Percentiles rank a stretch among this genome's conserved stretches.
phyloP scores from a whole-genome alignment of 371 early-diverging fungal genomes.

The Lichtheimia corymbifera region DNA sequence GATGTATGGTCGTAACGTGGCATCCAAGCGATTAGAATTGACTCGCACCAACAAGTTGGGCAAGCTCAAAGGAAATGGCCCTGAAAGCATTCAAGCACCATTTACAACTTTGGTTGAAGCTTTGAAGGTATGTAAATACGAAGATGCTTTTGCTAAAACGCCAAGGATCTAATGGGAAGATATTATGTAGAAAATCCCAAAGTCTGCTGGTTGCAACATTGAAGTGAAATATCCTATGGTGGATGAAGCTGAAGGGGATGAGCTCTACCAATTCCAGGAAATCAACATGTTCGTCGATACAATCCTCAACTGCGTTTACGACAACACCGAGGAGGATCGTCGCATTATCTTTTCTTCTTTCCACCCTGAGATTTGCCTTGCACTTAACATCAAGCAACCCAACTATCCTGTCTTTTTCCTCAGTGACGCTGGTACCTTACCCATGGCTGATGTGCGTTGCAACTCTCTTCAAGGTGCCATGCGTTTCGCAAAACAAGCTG shows the following conservation, averaged over 20 bases:
- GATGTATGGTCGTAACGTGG: constrained; percentile 14
- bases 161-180: neutral
- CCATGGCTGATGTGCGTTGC: constrained; percentile 79
- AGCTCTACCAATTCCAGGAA: constrained; percentile 67
- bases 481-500: constrained; percentile 73
- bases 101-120: constrained; percentile 85
- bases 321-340: constrained; percentile 64
- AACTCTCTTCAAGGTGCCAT: constrained; percentile 85
- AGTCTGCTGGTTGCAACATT: constrained; percentile 87
- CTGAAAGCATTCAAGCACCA: constrained; percentile 75
- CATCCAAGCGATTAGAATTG: constrained; percentile 28
- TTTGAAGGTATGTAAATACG: constrained; percentile 53
- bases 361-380: constrained; percentile 87
- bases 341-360: constrained; percentile 91
- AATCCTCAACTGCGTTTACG: constrained; percentile 77
- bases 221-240: constrained; percentile 96
- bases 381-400: constrained; percentile 82
- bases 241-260: constrained; percentile 83
- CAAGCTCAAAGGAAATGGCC: constrained; percentile 69
- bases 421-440: constrained; percentile 80
- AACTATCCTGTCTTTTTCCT: constrained; percentile 90
- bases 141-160: neutral
- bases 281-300: constrained; percentile 86
- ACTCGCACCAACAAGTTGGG: constrained; percentile 39
- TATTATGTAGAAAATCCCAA: constrained; percentile 63